Percentiles rank a stretch among this genome's conserved stretches.
phyloP scores from a whole-genome alignment of 495 filamentous ascomycete species.

The Penicillium turbatum region DNA sequence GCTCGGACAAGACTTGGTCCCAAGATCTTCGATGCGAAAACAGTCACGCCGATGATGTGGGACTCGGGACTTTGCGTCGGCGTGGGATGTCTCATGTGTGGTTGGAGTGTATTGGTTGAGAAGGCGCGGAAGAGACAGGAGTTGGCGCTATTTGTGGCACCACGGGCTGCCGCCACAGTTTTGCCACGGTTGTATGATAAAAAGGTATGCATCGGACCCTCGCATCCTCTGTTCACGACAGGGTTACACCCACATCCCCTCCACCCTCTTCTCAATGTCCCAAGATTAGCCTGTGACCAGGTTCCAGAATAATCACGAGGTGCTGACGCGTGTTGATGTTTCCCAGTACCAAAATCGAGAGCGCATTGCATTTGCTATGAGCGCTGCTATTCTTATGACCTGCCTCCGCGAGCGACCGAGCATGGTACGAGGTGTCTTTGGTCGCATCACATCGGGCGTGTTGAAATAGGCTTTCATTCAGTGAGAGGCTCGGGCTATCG shows the following conservation, averaged over 20 bases:
- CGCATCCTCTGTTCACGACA: slow-evolving; percentile 12
- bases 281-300: slow-evolving; percentile 1
- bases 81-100: slow-evolving; percentile 72
- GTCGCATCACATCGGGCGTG: slow-evolving; percentile 57
- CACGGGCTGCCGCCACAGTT: slow-evolving; percentile 71
- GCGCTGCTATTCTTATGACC: slow-evolving; percentile 72
- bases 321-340: slow-evolving; percentile 24
- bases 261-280: neutral
- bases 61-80: slow-evolving; percentile 71
- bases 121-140: slow-evolving; percentile 65
- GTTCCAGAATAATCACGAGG: slow-evolving; percentile 10
- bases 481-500: neutral
- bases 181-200: slow-evolving; percentile 69
- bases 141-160: slow-evolving; percentile 79
- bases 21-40: slow-evolving; percentile 51
- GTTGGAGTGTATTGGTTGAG: slow-evolving; percentile 81
- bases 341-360: slow-evolving; percentile 70
- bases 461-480: slow-evolving; percentile 29
- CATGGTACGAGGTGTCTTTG: slow-evolving; percentile 71
- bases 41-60: slow-evolving; percentile 54
- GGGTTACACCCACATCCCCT: slow-evolving; percentile 23
- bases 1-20: slow-evolving; percentile 78
- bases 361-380: slow-evolving; percentile 65
- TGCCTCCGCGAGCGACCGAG: slow-evolving; percentile 59
- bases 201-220: slow-evolving; percentile 41